Evolutionary conservation across 2,329 filamentous ascomycete genomes (phyloP), one percentile per base, ranked within the genome.

Genomic region (Cytospora paraplurivora): DNA sequence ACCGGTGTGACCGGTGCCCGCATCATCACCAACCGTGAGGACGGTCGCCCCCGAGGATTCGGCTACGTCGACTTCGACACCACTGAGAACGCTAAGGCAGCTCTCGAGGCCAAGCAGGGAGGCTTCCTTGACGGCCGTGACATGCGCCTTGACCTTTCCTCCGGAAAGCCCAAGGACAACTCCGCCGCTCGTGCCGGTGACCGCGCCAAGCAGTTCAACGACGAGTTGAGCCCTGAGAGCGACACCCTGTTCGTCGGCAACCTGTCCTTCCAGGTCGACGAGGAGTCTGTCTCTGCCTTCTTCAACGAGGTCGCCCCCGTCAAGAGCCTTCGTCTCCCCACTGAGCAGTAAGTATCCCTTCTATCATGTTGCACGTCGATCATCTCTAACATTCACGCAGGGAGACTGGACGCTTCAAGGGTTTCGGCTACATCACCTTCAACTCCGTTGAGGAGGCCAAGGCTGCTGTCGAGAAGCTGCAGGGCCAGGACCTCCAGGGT

Each of bases 191-290:
- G 89, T 67, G 86, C 87, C 68, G 79, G 82, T 70, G 84, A 89
- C 68, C 86, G 88, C 54, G 86, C 88, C 69, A 76, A 81, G 75
- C 83, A 85, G 73, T 94, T 88, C 75, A 93, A 93, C 68, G 93
- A 97, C 77, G 83, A 85, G 70, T 81, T 88, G 73, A 93, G 89
- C 81, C 85, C 90, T 67, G 89, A 91, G 75, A 91, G 88, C 75
- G 90, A 93, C 69, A 97, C 93, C 50, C 85, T 97, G 65, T 97
- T 95, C 78, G 87, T 97, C 69, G 93, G 93, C 72, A 97, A 97
- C 83, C 81, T 97, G 69, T 88, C 91, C 57, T 97, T 96, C 79
- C 87, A 91, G 68, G 87, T 88, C 72, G 87, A 89, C 72, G 90
- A 96, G 80, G 89, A 93, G 62, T 79, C 82, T 68, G 83, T 97